A percentile compares a stretch with the other conserved stretches of the same genome.
Evolutionary conservation across 768 basidiomycete species (phyloP).

Genomic region (Russula sp.): DNA sequence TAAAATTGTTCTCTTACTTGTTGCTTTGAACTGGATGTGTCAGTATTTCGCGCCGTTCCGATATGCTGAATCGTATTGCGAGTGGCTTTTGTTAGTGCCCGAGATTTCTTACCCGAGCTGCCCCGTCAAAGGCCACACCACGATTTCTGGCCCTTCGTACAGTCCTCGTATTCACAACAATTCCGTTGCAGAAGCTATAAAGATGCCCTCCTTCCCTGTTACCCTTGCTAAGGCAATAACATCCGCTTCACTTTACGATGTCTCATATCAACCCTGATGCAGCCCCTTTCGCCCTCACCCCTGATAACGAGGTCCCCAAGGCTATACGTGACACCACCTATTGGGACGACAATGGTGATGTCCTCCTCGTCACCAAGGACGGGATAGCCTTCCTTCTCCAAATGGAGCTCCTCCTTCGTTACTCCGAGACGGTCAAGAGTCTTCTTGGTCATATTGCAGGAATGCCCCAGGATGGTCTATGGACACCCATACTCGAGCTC

Average conservation of each 20-base stretch:
- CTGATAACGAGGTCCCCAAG: slow-evolving; percentile 7
- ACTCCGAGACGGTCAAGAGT: slow-evolving; percentile 12
- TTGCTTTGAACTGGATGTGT: neutral
- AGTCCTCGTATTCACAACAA: neutral
- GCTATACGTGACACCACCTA: slow-evolving; percentile 4
- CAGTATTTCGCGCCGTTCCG: neutral
- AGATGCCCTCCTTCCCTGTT: neutral
- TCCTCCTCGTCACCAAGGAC: slow-evolving; percentile 16
- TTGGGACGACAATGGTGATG: slow-evolving; percentile 17
- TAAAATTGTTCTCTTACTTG: neutral
- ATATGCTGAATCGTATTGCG: neutral
- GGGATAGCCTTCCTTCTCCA: slow-evolving; percentile 1
- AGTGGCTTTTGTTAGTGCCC: neutral
- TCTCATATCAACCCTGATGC: slow-evolving; percentile 8
- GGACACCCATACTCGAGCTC: slow-evolving; percentile 17
- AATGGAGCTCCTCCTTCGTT: slow-evolving; percentile 9
- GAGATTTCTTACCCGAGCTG: neutral
- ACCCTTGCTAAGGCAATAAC: neutral
- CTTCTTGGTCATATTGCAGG: slow-evolving; percentile 6
- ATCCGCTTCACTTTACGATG: neutral
- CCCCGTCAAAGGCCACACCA: neutral
- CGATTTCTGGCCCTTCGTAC: neutral
- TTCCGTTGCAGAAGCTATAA: neutral
- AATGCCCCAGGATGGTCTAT: slow-evolving; percentile 3
- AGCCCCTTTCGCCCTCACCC: slow-evolving; percentile 13